These are phyloP conservation scores for Spencermartinsiella ligniputridi DNA, from an alignment of 1,139 yeast species.

Conservation along the genomic window DNA sequence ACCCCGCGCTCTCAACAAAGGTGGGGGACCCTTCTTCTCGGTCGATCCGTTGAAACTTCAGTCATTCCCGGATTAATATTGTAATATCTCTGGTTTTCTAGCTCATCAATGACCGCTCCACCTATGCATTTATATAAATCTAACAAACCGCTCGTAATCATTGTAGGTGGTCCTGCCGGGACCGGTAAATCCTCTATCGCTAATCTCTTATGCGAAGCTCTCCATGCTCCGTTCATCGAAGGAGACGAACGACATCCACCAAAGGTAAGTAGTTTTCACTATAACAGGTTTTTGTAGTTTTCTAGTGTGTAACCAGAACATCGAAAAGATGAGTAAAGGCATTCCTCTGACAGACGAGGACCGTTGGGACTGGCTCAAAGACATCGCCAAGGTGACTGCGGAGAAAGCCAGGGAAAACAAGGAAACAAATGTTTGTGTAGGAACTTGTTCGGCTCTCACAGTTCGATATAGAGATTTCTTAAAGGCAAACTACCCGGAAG, in stretches of 20 bases:
- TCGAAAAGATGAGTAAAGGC: slow-evolving; percentile 77
- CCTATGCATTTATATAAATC: neutral
- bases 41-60: too few species aligned
- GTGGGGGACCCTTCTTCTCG: too few species aligned
- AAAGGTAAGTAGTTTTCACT: too few species aligned
- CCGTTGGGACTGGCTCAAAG: slow-evolving; percentile 81
- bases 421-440: slow-evolving; percentile 41
- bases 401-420: slow-evolving; percentile 39
- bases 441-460: slow-evolving; percentile 84
- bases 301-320: slow-evolving; percentile 38
- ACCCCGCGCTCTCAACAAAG: too few species aligned
- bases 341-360: slow-evolving; percentile 83
- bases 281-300: neutral
- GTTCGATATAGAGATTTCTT: slow-evolving; percentile 62
- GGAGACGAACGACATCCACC: slow-evolving; percentile 80
- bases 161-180: slow-evolving; percentile 91
- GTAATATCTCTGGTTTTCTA: too few species aligned
- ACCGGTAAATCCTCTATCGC: slow-evolving; percentile 88
- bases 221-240: slow-evolving; percentile 61
- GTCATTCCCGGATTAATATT: too few species aligned
- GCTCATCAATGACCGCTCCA: too few species aligned
- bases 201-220: slow-evolving; percentile 41
- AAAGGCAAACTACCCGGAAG: slow-evolving; percentile 28
- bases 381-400: slow-evolving; percentile 38
- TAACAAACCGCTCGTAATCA: slow-evolving; percentile 27